Evolutionary conservation across 371 early-diverging fungal species (phyloP), one percentile per base, ranked within the genome.

Genomic region (Syncephalastrum racemosum): DNA sequence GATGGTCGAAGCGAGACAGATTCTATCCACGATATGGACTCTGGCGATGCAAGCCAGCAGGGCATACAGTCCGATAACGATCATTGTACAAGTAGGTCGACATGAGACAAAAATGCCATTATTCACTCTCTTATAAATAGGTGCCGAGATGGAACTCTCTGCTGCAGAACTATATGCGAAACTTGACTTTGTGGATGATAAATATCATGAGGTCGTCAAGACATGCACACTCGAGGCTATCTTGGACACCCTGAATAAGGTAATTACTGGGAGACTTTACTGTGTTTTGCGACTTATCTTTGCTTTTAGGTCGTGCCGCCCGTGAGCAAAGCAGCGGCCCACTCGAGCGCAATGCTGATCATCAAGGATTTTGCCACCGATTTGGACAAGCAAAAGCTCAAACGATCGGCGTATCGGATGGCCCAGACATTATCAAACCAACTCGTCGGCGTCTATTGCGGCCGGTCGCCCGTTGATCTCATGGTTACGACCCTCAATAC

Each of bases 291-390:
- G 47, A 65, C 14, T 31, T 2, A 31, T 31, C 10, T 10, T 8
- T 14, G 6, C 5, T 24, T 27, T 1, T 51, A 65, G 60, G 48
- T 91, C 19, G 85, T 92, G 4, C 84, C 87, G 0, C 87, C 93
- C 4, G 92, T 95, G n/a, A 91, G 95, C 5, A 88, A 87, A 23
- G 84, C 96, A 15, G 90, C 96, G 15, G 90, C 95, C 4, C 87
- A 90, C 43, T 89, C 95, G 18, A 94, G 95, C 3, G 82, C 88
- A 7, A 96, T 96, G 56, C 77, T 97, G 54, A 75, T 97, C 13
- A 64, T 90, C 54, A 96, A 97, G 74, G 99, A 99, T 61, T 97
- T 98, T 79, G 91, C 92, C 2, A 82, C 89, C 46, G 98, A 98
- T 62, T 85, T 92, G 2, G 91, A 95, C 66, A 95, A 97, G 68